These are phyloP conservation scores for Hyphodiscus hymeniophilus DNA, from an alignment of 495 filamentous ascomycete species.

Conservation along the genomic window DNA sequence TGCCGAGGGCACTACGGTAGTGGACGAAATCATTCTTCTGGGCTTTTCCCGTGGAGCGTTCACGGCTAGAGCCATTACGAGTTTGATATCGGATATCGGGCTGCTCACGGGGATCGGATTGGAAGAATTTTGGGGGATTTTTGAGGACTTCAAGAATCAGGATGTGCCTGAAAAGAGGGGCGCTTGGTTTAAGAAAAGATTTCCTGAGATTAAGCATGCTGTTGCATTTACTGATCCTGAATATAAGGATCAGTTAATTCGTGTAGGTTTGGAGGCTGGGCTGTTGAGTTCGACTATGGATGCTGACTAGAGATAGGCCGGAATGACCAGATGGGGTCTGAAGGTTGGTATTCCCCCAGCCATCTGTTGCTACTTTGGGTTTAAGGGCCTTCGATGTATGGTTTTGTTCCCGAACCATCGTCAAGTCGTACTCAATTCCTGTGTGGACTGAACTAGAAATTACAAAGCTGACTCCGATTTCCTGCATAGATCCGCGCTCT, in stretches of 20 bases:
- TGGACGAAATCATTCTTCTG: constrained; percentile 62
- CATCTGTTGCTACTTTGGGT: too few species aligned
- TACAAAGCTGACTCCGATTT: too few species aligned
- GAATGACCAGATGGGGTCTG: constrained; percentile 14
- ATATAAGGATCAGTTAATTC: constrained; percentile 10
- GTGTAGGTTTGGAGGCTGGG: constrained; percentile 3
- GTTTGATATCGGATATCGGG: constrained; percentile 52
- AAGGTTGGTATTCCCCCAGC: too few species aligned
- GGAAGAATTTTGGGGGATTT: constrained; percentile 56
- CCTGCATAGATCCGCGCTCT: constrained; percentile 35
- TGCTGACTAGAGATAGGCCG: constrained; percentile 5
- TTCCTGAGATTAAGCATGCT: background rate
- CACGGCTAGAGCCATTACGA: constrained; percentile 56
- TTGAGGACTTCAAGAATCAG: constrained; percentile 53
- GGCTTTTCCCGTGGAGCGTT: constrained; percentile 72
- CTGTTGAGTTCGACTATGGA: background rate
- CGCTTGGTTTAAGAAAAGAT: constrained; percentile 10
- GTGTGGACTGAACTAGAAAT: too few species aligned
- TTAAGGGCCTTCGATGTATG: too few species aligned
- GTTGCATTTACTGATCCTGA: constrained; percentile 12
- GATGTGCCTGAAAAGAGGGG: constrained; percentile 29
- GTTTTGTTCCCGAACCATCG: too few species aligned
- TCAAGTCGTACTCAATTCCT: too few species aligned
- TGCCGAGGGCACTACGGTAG: constrained; percentile 28
- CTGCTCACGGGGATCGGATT: constrained; percentile 57